Evolutionary conservation across 2,329 filamentous ascomycete genomes (phyloP), one percentile per base, ranked within the genome.

Genomic region (Neofusicoccum sp.): DNA sequence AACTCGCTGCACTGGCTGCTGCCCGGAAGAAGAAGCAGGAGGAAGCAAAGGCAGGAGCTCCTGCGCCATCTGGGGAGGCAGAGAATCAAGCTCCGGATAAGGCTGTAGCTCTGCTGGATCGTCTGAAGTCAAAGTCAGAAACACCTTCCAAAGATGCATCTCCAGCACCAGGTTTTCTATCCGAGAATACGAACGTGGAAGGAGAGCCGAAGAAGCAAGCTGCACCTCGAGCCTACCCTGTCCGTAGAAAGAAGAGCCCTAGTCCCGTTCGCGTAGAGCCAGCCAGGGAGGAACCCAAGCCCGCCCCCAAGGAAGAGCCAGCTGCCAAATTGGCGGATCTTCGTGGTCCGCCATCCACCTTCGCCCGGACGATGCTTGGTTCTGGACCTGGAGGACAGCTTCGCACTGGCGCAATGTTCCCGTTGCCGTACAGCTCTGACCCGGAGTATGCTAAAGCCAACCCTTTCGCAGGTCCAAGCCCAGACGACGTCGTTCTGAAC

Each of bases 1-100:
- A 99, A 70, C 80, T 99, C 47, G 93, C 96, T 68, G 91, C 91
- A 49, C 79, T 99, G 43, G 93, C 93, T 56, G 91, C 91, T 34
- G 89, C 90, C 58, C 84, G 92, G 30, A 93, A 92, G 72, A 93
- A 90, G 76, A 96, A 92, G 74, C 87, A 86, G 12, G 87, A 86
- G 31, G 86, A 88, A 40, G 86, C 84, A 67, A 78, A 71, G 53
- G 69, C 71, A 38, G 65, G 60, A 16, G 60, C 66, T 26, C 31
- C 66, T 12, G 40, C 57, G 8, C 58, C 59, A 6, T 47, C 41
- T 31, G 36, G 28, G 14, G 43, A 62, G 26, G 36, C 61, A 14
- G 57, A 56, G n/a, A 63, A 66, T 6, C 30, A 64, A 33, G 64
- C 69, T 7, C 61, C 71, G n/a, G 72, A 73, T 43, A 68, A 69